A percentile compares a stretch with the other conserved stretches of the same genome.
phyloP scores from a whole-genome alignment of 2,329 filamentous ascomycete genomes.

The Botrytis porri region DNA sequence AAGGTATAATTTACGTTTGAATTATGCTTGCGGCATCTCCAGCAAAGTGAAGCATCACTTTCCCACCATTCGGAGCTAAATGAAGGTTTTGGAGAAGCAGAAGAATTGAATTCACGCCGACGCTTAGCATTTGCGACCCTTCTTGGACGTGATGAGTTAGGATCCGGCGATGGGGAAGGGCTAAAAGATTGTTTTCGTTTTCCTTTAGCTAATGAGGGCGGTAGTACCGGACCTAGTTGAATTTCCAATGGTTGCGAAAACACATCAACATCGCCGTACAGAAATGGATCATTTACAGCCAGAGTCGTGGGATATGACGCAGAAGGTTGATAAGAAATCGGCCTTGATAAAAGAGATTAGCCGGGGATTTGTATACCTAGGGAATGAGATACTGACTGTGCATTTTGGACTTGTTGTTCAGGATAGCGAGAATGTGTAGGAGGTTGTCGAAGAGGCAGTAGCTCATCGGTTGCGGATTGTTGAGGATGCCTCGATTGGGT shows the following conservation, averaged over 20 bases:
- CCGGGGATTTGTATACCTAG: neutral
- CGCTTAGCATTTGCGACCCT: conserved; percentile 15
- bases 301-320: neutral
- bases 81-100: neutral
- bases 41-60: conserved; percentile 14
- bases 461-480: neutral
- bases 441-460: neutral
- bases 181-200: conserved; percentile 17
- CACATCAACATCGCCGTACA: conserved; percentile 5
- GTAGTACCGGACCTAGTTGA: neutral
- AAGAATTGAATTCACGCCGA: neutral
- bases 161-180: conserved; percentile 4
- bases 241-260: conserved; percentile 10
- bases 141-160: neutral
- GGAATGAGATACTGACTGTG: conserved; percentile 12
- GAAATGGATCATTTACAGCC: neutral
- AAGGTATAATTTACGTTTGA: conserved; percentile 2
- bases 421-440: neutral
- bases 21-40: conserved; percentile 17
- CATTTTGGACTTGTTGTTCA: neutral
- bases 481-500: neutral
- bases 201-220: neutral
- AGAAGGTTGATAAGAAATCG: neutral
- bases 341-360: conserved; percentile 3
- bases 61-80: neutral